A percentile compares a stretch with the other conserved stretches of the same genome.
Evolutionary conservation across 768 basidiomycete genomes (phyloP).

Genomic region (Rhodosporidiobolus odoratus): DNA sequence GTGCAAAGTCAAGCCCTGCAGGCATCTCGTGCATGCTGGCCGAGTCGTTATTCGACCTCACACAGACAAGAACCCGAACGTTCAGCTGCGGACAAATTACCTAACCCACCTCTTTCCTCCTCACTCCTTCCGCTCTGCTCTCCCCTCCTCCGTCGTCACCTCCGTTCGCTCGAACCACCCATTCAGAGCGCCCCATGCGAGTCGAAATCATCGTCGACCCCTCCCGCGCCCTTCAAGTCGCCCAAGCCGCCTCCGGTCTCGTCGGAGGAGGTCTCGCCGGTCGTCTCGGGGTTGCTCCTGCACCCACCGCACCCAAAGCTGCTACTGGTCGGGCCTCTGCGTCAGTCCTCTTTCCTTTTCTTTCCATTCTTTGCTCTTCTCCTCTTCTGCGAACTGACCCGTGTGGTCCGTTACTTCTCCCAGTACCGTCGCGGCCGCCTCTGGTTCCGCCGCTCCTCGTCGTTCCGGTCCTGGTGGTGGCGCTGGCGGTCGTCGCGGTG

Average conservation of each 20-base stretch:
- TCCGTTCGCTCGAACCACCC: not conserved
- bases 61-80: not conserved
- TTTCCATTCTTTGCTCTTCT: constrained; percentile 37
- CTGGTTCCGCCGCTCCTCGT: constrained; percentile 8
- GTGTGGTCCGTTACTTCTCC: too few relatives aligned
- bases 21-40: not conserved
- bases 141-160: not conserved
- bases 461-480: constrained; percentile 48
- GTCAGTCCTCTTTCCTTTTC: constrained; percentile 41
- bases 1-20: not conserved
- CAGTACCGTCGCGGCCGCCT: constrained; percentile 39
- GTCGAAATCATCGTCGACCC: constrained; percentile 95
- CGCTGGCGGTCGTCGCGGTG: constrained; percentile 48
- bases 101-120: not conserved
- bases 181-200: constrained; percentile 90
- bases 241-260: too few relatives aligned
- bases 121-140: constrained; percentile 7
- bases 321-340: constrained; percentile 13
- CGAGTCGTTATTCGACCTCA: too few relatives aligned
- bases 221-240: constrained; percentile 55
- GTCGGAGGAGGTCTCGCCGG: constrained; percentile 60
- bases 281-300: constrained; percentile 68
- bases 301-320: constrained; percentile 45
- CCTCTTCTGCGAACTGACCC: too few relatives aligned
- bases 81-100: not conserved